phyloP scores from a whole-genome alignment of 2,329 filamentous ascomycete species.

The Periconia digitata region DNA sequence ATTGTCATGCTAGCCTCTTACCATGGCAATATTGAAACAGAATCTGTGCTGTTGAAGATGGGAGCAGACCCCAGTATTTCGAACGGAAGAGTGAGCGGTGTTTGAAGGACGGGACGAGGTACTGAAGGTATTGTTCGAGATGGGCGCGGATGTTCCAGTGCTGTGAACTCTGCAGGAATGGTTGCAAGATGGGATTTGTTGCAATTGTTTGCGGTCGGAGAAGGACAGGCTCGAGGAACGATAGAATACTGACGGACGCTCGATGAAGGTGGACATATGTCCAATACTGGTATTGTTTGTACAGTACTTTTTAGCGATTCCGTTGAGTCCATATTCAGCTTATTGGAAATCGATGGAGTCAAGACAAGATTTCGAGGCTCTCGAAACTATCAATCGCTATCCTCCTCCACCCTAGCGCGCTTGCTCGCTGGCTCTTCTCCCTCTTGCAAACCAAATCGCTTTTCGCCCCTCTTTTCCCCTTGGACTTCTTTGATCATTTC shows the following conservation, averaged over 20 bases:
- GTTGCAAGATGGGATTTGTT: constrained; percentile 44
- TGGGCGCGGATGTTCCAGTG: constrained; percentile 50
- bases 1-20: constrained; percentile 74
- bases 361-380: background rate
- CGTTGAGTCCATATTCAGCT: background rate
- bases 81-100: constrained; percentile 70
- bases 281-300: background rate
- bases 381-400: constrained; percentile 46
- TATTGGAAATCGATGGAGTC: background rate
- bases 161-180: constrained; percentile 51
- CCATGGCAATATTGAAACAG: constrained; percentile 64
- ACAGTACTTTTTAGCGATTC: background rate
- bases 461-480: constrained; percentile 59
- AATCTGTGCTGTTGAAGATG: constrained; percentile 61
- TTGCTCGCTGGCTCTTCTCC: constrained; percentile 60
- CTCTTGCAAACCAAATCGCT: constrained; percentile 76
- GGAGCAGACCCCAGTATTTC: constrained; percentile 68
- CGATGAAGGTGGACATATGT: background rate
- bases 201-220: constrained; percentile 31
- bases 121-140: constrained; percentile 55
- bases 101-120: constrained; percentile 71
- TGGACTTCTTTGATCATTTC: constrained; percentile 83
- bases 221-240: constrained; percentile 6
- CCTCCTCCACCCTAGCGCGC: constrained; percentile 76
- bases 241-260: background rate